These are phyloP conservation scores for Curvularia verruculosa DNA, from an alignment of 2,329 filamentous ascomycete species.

Conservation along the genomic window DNA sequence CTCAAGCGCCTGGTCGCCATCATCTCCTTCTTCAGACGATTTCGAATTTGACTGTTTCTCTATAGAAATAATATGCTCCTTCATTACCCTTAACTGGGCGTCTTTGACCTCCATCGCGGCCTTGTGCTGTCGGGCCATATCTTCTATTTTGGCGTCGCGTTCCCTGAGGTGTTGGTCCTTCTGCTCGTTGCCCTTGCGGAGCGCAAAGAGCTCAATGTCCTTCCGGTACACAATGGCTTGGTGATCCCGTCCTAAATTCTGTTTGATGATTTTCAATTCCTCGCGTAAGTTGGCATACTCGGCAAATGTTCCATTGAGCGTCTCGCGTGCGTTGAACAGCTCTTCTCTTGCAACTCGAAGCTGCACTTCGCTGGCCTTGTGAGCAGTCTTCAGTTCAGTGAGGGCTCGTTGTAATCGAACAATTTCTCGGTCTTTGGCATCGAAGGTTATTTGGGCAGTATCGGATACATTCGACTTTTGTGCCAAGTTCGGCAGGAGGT, in stretches of 20 bases:
- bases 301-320: conserved; percentile 38
- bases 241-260: conserved; percentile 39
- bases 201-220: conserved; percentile 47
- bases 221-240: conserved; percentile 45
- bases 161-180: conserved; percentile 44
- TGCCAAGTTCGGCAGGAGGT: conserved; percentile 5
- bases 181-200: conserved; percentile 45
- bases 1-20: conserved; percentile 40
- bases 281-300: conserved; percentile 39
- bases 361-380: conserved; percentile 36
- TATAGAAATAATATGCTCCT: conserved; percentile 36
- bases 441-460: conserved; percentile 12
- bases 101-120: conserved; percentile 40
- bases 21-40: conserved; percentile 18
- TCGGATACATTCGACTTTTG: conserved; percentile 14
- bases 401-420: conserved; percentile 36
- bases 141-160: conserved; percentile 35
- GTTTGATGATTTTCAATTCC: conserved; percentile 41
- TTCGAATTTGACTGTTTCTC: conserved; percentile 31
- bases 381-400: conserved; percentile 34
- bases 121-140: conserved; percentile 35
- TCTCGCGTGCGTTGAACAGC: conserved; percentile 37
- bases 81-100: conserved; percentile 37
- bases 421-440: conserved; percentile 37
- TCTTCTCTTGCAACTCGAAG: conserved; percentile 32